A percentile compares a stretch with the other conserved stretches of the same genome.
These are phyloP conservation scores for Raphanus hybrid DNA, from an alignment of 441 rosid species.

Conservation along the genomic window DNA sequence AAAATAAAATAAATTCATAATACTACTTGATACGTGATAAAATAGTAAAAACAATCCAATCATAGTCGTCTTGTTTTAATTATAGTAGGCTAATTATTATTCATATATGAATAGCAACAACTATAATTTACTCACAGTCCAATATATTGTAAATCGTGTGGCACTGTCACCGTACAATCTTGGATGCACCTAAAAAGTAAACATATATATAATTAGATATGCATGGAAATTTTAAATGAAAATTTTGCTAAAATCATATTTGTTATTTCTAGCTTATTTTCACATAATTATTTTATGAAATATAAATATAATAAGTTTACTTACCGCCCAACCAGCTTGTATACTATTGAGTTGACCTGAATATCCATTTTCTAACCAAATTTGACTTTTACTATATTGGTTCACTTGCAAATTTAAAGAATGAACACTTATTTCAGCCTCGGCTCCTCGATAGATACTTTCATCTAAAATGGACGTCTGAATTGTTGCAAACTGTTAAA, in stretches of 20 bases:
- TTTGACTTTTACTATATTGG: conserved; percentile 36
- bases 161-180: conserved; percentile 30
- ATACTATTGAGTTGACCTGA: conserved; percentile 23
- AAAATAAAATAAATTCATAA: not conserved
- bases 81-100: not conserved
- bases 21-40: not conserved
- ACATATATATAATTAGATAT: not conserved
- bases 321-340: conserved; percentile 37
- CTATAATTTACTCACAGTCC: conserved; percentile 30
- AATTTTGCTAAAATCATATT: not conserved
- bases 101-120: not conserved
- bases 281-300: not conserved
- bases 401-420: not conserved
- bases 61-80: not conserved
- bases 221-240: not conserved
- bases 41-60: not conserved
- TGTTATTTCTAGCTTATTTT: not conserved
- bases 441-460: conserved; percentile 33
- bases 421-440: conserved; percentile 34
- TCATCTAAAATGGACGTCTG: conserved; percentile 31
- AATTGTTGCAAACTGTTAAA: conserved; percentile 30
- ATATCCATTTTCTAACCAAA: conserved; percentile 36
- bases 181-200: conserved; percentile 31
- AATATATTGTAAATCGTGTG: conserved; percentile 28
- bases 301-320: not conserved